A percentile compares a stretch with the other conserved stretches of the same genome.
Conservation (phyloP, 148 eudicot genomes). For the Fagopyrum esculentum region DNA sequence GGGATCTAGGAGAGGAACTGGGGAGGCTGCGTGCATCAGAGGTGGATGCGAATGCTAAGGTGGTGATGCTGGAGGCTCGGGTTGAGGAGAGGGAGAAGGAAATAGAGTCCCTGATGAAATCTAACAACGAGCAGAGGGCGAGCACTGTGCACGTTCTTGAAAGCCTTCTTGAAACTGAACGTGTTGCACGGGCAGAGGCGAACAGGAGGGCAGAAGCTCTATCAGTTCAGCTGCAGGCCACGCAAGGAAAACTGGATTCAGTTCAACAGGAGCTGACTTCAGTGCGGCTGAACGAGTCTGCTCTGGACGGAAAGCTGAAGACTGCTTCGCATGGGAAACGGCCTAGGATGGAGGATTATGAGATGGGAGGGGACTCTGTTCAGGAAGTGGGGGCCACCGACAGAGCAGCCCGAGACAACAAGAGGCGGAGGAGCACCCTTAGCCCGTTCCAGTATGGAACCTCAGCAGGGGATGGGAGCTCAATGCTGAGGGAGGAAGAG, state of each 20-base stretch:
- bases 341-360: conserved; percentile 58
- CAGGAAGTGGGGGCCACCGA: conserved; percentile 45
- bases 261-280: conserved; percentile 75
- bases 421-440: conserved; percentile 56
- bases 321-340: conserved; percentile 77
- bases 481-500: conserved; percentile 53
- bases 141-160: conserved; percentile 72
- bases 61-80: conserved; percentile 57
- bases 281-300: conserved; percentile 61
- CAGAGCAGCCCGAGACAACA: conserved; percentile 34
- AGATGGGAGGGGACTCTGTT: conserved; percentile 47
- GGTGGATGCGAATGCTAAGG: conserved; percentile 58
- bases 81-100: conserved; percentile 89
- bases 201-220: conserved; percentile 72
- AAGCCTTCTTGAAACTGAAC: conserved; percentile 63
- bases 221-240: conserved; percentile 70
- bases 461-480: conserved; percentile 62
- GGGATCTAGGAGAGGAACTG: conserved; percentile 41
- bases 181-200: conserved; percentile 77
- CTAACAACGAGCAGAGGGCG: conserved; percentile 75
- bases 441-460: conserved; percentile 37
- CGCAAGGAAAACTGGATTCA: conserved; percentile 72
- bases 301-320: conserved; percentile 62
- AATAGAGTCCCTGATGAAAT: conserved; percentile 61
- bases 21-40: conserved; percentile 57